Percentiles rank a stretch among this genome's conserved stretches.
These are phyloP conservation scores for Cytospora piceae DNA, from an alignment of 2,329 filamentous ascomycete genomes.

Conservation along the genomic window DNA sequence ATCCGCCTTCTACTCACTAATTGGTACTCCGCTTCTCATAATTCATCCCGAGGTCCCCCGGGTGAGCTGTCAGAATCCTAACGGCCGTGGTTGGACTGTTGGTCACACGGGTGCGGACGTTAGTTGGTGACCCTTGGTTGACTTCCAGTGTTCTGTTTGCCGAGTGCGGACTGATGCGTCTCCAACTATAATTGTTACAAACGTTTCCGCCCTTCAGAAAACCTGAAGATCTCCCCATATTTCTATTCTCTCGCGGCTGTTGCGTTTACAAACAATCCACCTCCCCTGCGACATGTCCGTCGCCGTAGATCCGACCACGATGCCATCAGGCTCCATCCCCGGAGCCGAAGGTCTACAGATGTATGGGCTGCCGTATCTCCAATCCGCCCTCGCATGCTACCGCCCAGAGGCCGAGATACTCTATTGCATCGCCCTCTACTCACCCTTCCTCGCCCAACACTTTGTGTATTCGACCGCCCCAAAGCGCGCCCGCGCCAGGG, in stretches of 20 bases:
- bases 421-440: constrained; percentile 17
- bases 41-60: not conserved
- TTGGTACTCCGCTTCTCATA: no score
- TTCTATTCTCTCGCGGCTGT: not conserved
- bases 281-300: not conserved
- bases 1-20: not conserved
- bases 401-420: constrained; percentile 25
- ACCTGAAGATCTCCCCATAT: no score
- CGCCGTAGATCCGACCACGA: constrained; percentile 14
- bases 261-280: no score
- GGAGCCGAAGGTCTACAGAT: not conserved
- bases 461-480: constrained; percentile 7
- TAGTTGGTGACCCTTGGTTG: not conserved
- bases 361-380: constrained; percentile 7
- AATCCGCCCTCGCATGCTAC: constrained; percentile 1
- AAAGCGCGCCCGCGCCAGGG: constrained; percentile 18
- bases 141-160: not conserved
- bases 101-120: not conserved
- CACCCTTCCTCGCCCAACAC: constrained; percentile 10
- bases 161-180: not conserved
- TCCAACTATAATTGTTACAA: not conserved
- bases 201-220: not conserved
- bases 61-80: not conserved
- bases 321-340: not conserved
- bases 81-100: not conserved